Conservation (phyloP, 202 grass and related monocot genomes). For the Digitaria exilis region DNA sequence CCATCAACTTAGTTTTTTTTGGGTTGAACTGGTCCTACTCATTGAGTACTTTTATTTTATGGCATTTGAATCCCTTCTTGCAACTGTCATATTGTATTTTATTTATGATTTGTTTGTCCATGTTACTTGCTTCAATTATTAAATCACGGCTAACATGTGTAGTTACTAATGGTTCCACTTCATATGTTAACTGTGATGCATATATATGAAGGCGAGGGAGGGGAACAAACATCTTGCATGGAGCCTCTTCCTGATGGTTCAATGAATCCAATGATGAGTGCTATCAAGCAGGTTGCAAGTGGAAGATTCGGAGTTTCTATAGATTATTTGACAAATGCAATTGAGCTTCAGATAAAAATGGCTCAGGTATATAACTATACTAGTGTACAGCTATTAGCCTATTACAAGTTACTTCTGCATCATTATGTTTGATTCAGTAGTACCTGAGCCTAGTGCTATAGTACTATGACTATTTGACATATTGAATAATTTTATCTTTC, state of each 20-base stretch:
- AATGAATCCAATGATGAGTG: constrained; percentile 75
- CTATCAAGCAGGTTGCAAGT: constrained; percentile 90
- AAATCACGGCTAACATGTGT: not conserved
- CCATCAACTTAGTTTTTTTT: too few relatives aligned
- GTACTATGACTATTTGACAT: not conserved
- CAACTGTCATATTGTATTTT: not conserved
- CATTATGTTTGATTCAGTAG: not conserved
- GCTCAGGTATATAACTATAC: constrained; percentile 66
- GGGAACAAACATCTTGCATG: constrained; percentile 80
- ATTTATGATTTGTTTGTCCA: not conserved
- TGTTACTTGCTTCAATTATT: constrained; percentile 4
- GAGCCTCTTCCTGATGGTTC: constrained; percentile 67
- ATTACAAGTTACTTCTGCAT: not conserved
- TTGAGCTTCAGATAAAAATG: constrained; percentile 98
- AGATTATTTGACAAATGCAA: constrained; percentile 76
- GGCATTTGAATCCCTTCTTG: not conserved
- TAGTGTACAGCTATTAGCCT: constrained; percentile 4
- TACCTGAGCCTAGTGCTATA: not conserved
- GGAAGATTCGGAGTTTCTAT: constrained; percentile 88
- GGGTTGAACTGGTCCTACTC: not conserved
- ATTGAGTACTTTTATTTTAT: not conserved
- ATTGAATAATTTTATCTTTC: not conserved
- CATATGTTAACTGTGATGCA: constrained; percentile 20
- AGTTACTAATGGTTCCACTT: constrained; percentile 35
- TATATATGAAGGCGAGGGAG: constrained; percentile 70